phyloP scores from a whole-genome alignment of 2,329 filamentous ascomycete species.

The Macrophomina pseudophaseolina region DNA sequence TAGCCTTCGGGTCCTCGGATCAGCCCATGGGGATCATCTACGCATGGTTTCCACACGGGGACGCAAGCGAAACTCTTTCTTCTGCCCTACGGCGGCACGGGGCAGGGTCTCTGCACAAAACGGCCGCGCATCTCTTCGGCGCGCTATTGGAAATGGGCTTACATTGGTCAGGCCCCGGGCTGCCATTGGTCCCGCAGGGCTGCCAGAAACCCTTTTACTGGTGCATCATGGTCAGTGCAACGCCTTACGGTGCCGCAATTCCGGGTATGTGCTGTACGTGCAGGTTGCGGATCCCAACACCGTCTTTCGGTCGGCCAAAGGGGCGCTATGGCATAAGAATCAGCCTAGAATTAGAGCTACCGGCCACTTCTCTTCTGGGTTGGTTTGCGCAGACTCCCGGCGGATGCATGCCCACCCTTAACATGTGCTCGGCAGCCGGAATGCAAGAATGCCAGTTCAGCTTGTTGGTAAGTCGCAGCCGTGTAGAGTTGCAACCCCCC shows the following conservation, averaged over 20 bases:
- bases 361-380: not conserved
- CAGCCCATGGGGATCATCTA: not conserved
- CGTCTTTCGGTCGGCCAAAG: slow-evolving; percentile 10
- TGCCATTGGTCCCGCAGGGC: not conserved
- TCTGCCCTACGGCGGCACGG: slow-evolving; percentile 18
- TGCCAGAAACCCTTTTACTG: slow-evolving; percentile 3
- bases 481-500: no score
- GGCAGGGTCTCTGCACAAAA: not conserved
- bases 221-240: slow-evolving; percentile 12
- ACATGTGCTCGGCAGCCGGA: slow-evolving; percentile 3
- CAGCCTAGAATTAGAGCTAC: not conserved
- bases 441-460: slow-evolving; percentile 7
- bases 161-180: not conserved
- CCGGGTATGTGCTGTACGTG: slow-evolving; percentile 14
- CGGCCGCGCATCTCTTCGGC: not conserved
- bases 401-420: not conserved
- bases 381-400: not conserved
- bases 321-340: not conserved
- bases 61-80: not conserved
- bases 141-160: slow-evolving; percentile 2
- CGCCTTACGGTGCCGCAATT: slow-evolving; percentile 14
- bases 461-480: slow-evolving; percentile 1
- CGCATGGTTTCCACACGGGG: not conserved
- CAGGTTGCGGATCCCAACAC: slow-evolving; percentile 4
- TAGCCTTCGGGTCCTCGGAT: not conserved